Evolutionary conservation across 2,329 filamentous ascomycete genomes (phyloP).

Genomic region (Colletotrichum ledebouriae): DNA sequence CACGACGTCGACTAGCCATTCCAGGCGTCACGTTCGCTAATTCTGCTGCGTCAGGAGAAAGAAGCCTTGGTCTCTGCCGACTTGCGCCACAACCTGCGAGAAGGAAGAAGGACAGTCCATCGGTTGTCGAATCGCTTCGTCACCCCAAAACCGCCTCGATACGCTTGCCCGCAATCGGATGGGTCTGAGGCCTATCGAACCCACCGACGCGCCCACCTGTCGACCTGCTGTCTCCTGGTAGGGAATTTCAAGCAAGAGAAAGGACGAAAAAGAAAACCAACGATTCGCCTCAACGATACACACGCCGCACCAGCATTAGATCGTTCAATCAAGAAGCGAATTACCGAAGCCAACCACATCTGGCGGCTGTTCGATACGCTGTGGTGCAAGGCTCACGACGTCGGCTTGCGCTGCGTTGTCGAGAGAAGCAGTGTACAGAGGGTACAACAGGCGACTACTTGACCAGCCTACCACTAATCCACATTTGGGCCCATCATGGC

Average conservation of each 20-base stretch:
- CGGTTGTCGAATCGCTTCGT: constrained; percentile 38
- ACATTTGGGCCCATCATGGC: constrained; percentile 65
- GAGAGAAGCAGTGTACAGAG: constrained; percentile 40
- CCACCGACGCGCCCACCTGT: constrained; percentile 39
- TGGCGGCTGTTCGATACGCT: constrained; percentile 34
- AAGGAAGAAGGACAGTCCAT: constrained; percentile 24
- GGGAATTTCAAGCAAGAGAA: constrained; percentile 23
- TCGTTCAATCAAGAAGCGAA: constrained; percentile 7
- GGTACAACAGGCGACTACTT: constrained; percentile 44
- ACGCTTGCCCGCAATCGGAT: constrained; percentile 40
- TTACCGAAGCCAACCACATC: constrained; percentile 31
- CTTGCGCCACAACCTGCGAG: constrained; percentile 34
- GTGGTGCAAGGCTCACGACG: constrained; percentile 32
- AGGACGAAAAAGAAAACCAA: constrained; percentile 30
- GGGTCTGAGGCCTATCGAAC: constrained; percentile 40
- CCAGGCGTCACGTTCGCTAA: constrained; percentile 39
- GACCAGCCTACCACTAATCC: constrained; percentile 52
- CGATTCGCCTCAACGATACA: constrained; percentile 27
- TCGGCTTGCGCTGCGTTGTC: constrained; percentile 32
- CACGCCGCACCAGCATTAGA: constrained; percentile 18
- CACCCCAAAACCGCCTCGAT: constrained; percentile 38
- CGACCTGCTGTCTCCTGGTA: constrained; percentile 31
- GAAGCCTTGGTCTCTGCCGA: constrained; percentile 26
- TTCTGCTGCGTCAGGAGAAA: constrained; percentile 24
- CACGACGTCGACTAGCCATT: constrained; percentile 38